Evolutionary conservation across 345 rosid genomes (phyloP).

Genomic region (Salix purpurea): DNA sequence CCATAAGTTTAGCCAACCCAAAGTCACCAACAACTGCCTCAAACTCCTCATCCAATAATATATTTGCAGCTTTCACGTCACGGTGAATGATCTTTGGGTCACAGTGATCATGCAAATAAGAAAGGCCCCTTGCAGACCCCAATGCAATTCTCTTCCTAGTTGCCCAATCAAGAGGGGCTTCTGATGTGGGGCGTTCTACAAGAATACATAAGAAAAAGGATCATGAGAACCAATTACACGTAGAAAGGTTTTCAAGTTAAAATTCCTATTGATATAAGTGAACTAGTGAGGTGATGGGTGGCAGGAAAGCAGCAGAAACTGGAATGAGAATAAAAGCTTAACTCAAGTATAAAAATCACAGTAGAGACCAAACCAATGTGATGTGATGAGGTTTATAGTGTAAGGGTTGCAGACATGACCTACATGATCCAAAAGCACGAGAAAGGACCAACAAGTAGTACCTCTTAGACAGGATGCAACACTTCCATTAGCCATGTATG

Average conservation of each 20-base stretch:
- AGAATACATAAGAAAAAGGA: constrained; percentile 1
- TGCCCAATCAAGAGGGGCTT: constrained; percentile 28
- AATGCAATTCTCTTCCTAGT: constrained; percentile 24
- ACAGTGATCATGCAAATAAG: constrained; percentile 30
- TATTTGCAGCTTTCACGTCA: constrained; percentile 32
- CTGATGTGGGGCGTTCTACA: constrained; percentile 21
- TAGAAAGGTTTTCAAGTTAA: background rate
- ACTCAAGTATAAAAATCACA: background rate
- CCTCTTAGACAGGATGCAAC: constrained; percentile 37
- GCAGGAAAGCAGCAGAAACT: background rate
- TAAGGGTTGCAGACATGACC: background rate
- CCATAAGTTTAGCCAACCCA: constrained; percentile 31
- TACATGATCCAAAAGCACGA: background rate
- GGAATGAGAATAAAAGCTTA: background rate
- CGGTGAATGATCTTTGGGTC: constrained; percentile 34
- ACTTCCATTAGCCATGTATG: constrained; percentile 37
- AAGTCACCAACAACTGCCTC: constrained; percentile 35
- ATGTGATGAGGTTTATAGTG: background rate
- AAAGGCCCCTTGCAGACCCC: constrained; percentile 30
- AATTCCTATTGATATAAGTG: background rate
- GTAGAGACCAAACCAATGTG: background rate
- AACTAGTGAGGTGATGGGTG: background rate
- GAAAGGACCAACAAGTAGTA: constrained; percentile 1
- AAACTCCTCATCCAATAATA: constrained; percentile 30
- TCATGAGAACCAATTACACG: background rate